A percentile compares a stretch with the other conserved stretches of the same genome.
These are phyloP conservation scores for Venustampulla echinocandica DNA, from an alignment of 495 filamentous ascomycete genomes.

Conservation along the genomic window DNA sequence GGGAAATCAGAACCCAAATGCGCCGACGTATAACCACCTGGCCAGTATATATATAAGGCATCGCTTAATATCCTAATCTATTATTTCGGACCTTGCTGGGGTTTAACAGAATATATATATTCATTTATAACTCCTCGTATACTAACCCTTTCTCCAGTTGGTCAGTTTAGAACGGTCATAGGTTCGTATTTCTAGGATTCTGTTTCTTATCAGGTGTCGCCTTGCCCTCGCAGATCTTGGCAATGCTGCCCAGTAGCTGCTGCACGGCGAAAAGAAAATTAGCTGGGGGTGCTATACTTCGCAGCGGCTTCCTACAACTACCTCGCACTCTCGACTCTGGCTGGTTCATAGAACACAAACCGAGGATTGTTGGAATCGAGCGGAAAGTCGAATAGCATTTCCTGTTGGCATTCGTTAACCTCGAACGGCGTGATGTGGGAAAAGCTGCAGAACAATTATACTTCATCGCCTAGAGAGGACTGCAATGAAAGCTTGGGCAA, in stretches of 20 bases:
- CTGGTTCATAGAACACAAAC: conserved; percentile 1
- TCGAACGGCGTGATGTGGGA: neutral
- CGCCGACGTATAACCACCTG: conserved; percentile 1
- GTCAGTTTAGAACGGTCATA: neutral
- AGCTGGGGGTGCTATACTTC: neutral
- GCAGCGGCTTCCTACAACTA: neutral
- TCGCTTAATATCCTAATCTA: neutral
- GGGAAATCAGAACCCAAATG: neutral
- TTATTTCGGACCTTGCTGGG: neutral
- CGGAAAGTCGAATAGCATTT: conserved; percentile 1
- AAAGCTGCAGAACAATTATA: neutral
- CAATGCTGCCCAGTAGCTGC: neutral
- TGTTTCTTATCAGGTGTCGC: neutral
- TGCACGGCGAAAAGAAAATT: neutral
- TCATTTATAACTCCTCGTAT: neutral
- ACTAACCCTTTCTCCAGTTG: neutral
- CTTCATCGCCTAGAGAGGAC: neutral
- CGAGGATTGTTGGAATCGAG: conserved; percentile 1
- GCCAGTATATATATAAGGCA: neutral
- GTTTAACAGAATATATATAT: neutral
- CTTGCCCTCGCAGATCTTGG: conserved; percentile 3
- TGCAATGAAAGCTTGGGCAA: neutral
- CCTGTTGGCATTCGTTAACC: neutral
- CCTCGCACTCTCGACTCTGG: neutral
- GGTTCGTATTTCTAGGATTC: neutral